Base-by-base conservation (phyloP, 2,329 filamentous ascomycete genomes). In the Paecilomyces niveus region DNA sequence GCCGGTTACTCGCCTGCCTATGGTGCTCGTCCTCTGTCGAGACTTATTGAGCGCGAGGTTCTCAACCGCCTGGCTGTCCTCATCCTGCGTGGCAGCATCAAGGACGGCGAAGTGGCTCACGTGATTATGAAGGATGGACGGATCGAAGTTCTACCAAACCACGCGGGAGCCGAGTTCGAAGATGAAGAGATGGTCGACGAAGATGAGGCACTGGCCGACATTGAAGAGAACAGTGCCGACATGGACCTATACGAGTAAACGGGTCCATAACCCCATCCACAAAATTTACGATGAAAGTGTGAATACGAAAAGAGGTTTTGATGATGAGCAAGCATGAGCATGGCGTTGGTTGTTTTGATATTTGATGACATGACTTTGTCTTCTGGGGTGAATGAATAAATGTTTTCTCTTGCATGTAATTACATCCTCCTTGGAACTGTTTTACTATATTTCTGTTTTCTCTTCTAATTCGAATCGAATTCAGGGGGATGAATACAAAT, bases 41-140 rank as follows among this genome's bases (percentile, higher is more conserved):
- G 94, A 56, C 84, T 99, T 60, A 97, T 99, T 66, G 94, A 99
- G 80, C 94, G 94, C 77, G 94, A 99, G 75, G 91, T 99, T 2
- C 85, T 99, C 68, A 99, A 99, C 76, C 87, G 88, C 54, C 80
- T 99, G 63, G 94, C 94, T 1, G 89, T 99, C 49, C 83, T 97
- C 63, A 95, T 99, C 63, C 82, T 99, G 24, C 85, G 92, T 63
- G 91, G 91, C 63, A 86, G 84, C 57, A 87, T 99, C 72, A 85
- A 83, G 65, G 93, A 99, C 64, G 92, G 92, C 51, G 94, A 99
- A 78, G 78, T 75, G 1, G 94, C 94, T 1, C 81, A 84, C 26
- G 90, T 97, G 24, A 86, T 90, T 53, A 81, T 97, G 61, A 83
- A 88, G 31, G 85, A 91, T 62, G 89, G 90, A 53, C 89, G 90